Evolutionary conservation across 306 rosid species (phyloP), one percentile per base, ranked within the genome.

Genomic region (Cercis canadensis): DNA sequence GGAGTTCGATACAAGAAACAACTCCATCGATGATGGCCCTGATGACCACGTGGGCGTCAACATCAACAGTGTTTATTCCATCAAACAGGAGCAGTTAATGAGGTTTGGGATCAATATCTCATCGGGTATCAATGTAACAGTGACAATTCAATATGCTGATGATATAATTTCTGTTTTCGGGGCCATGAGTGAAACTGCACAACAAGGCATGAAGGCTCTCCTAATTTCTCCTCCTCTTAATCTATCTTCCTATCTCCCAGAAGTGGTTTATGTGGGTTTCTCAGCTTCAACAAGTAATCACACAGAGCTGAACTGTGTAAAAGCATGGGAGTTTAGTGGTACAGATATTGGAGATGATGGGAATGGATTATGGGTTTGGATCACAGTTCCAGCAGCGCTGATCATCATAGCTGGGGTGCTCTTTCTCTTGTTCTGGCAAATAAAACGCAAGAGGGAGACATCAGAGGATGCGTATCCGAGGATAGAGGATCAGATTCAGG

Each of bases 1-100:
- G 2, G 97, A 92, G 44, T 89, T 92, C 7, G 97, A 92, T 78
- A 89, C 96, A 4, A 74, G 75, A 18, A 72, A 82, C 52, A 92
- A 80, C 65, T 88, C 50, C 11, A 14, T 21, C 5, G 68, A 87
- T 41, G 90, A 88, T 39, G 57, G 84, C 1, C 88, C 92, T 19
- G 57, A 53, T 39, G 78, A 85, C 69, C 96, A 92, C 44, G 87
- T 89, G 69, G 97, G 96, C 1, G 70, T 92, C 76, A 67, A 89
- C 75, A 37, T 89, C 6, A 85, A 92, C 34, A 78, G 90, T 18
- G 73, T 92, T 59, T 31, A 57, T 14, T 89, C 97, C 3, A 47
- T 76, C 54, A 19, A 10, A 7, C 81, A 83, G 45, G 79, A 32
- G 0, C 32, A 89, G 2, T 75, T 87, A 15, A 63, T 21, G 10